Evolutionary conservation across 75 land plant genomes (phyloP), one percentile per base, ranked within the genome.

Genomic region (Picea glauca): DNA sequence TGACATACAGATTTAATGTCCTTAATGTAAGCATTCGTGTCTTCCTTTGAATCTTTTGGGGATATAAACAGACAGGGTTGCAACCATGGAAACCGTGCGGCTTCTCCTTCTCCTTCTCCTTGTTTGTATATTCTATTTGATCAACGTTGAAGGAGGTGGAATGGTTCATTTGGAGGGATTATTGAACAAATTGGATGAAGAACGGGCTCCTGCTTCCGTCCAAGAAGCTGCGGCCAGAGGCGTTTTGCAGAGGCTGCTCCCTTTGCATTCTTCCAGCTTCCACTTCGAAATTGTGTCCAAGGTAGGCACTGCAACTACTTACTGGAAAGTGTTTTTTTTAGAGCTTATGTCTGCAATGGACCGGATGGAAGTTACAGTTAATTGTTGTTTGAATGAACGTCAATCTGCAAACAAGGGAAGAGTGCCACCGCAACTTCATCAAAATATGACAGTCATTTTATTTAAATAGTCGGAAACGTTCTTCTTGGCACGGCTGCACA

Each of bases 191-290:
- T 85, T 86, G 30, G 91, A 89, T 26, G 78, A 81, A 26, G 91
- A 92, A 79, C 79, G 88, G 35, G 83, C 87, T 46, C 81, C 88
- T 13, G 78, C 93, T n/a, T 74, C 81, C 3, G 84, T 79, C 13
- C 95, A 93, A 75, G 77, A 81, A 58, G 80, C 82, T 18, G 95
- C 95, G 8, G 93, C 93, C 33, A 77, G 78, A 38, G 85, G 79
- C 75, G 91, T 87, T 43, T 87, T 93, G 35, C 62, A 46, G 57
- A 70, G 95, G 67, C 76, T 91, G 12, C 87, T 93, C 62, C 95
- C 95, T 43, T 78, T 80, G 21, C 89, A 91, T 70, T 79, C 81
- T 50, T 80, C 89, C 31, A 78, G 84, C 81, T 93, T 93, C 56
- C 80, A 87, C 56, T 84, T 93, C 60, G 77, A 77, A 13, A 87